Base-by-base conservation (phyloP, 2,329 filamentous ascomycete species). In the Myrmaecium sp. region DNA sequence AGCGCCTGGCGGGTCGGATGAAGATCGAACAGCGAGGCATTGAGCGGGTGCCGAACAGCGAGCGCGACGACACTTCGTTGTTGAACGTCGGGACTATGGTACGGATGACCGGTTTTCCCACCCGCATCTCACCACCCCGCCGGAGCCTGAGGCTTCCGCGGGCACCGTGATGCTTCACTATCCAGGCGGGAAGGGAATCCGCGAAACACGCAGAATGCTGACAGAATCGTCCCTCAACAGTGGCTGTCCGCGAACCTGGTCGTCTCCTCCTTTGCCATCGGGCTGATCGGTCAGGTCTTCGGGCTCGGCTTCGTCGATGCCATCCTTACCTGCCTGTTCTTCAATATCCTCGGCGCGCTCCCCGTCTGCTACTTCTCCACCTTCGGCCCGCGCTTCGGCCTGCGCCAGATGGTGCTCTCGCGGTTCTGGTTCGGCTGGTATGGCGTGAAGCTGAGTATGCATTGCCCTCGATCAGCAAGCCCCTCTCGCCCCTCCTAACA, bases 161-260 rank as follows among this genome's bases (percentile, higher is more conserved):
- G 27, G 29, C 20, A 21, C 28, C 27, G n/a, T n/a, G n/a, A n/a
- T n/a, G n/a, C n/a, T n/a, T n/a, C n/a, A n/a, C n/a, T n/a, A n/a
- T n/a, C n/a, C n/a, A n/a, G n/a, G n/a, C n/a, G n/a, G n/a, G n/a
- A n/a, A n/a, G n/a, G n/a, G n/a, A n/a, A n/a, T n/a, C 26, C 23
- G 26, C 21, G 13, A 20, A 25, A 17, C 33, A 23, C 9, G 22
- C 7, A 8, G 13, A 24, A 9, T 8, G 12, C 22, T 8, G 22
- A 9, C 7, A 8, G 13, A 8, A n/a, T n/a, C n/a, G n/a, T 14
- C 20, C 16, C 17, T 11, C 11, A 28, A 20, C 34, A 77, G 71
- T 83, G 77, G 77, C 58, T 80, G 23, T 74, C 75, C 2, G 74
- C 75, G 41, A 83, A 83, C 52, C 71, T 83, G 71, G 74, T 78